A percentile compares a stretch with the other conserved stretches of the same genome.
These are phyloP conservation scores for Boletales sp. DNA, from an alignment of 768 basidiomycete species.

Conservation along the genomic window DNA sequence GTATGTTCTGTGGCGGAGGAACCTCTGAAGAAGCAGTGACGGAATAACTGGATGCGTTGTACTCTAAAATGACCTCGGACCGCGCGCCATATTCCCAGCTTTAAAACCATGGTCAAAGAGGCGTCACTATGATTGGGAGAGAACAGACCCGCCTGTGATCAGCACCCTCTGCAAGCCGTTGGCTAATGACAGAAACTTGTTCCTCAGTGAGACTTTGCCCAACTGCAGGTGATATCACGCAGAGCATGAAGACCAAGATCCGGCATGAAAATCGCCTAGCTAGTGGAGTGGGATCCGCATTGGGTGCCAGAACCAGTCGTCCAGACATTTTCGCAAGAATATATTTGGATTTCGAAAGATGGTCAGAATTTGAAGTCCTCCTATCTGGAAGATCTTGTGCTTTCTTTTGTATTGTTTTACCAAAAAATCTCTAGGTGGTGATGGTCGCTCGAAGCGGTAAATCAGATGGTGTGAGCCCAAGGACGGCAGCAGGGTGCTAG, in stretches of 20 bases:
- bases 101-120: neutral
- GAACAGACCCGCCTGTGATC: constrained; percentile 34
- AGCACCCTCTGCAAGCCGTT: constrained; percentile 39
- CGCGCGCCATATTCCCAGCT: constrained; percentile 57
- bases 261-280: neutral
- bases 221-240: constrained; percentile 3
- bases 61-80: constrained; percentile 49
- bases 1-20: constrained; percentile 26
- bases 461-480: too few species aligned
- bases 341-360: too few species aligned
- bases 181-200: constrained; percentile 35
- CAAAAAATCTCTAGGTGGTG: too few species aligned
- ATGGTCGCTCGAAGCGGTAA: too few species aligned
- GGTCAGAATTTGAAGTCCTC: too few species aligned
- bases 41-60: constrained; percentile 43
- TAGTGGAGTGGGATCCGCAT: too few species aligned
- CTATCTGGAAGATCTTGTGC: too few species aligned
- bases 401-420: too few species aligned
- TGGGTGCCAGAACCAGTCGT: too few species aligned
- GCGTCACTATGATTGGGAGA: too few species aligned
- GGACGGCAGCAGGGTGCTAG: too few species aligned
- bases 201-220: constrained; percentile 35
- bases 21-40: constrained; percentile 34
- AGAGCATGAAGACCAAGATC: neutral
- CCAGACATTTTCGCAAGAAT: too few species aligned